A percentile compares a stretch with the other conserved stretches of the same genome.
phyloP scores from a whole-genome alignment of 1,139 yeast species.

The Geotrichum reessii region DNA sequence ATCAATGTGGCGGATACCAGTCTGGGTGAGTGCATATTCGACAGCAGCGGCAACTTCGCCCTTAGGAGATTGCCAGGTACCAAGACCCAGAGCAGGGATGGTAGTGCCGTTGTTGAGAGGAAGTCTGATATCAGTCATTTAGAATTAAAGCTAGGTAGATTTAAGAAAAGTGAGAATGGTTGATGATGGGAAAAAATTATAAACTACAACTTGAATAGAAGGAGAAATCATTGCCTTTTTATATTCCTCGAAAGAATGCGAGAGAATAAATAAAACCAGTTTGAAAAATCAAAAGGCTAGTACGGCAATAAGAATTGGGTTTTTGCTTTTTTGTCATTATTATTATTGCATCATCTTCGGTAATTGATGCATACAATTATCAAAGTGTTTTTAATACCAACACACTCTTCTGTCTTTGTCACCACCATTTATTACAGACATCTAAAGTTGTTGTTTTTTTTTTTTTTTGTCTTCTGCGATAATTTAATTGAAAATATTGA shows the following conservation, averaged over 20 bases:
- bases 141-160: neutral
- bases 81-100: slow-evolving; percentile 69
- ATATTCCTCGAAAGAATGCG: neutral
- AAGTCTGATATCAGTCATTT: slow-evolving; percentile 26
- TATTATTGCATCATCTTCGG: neutral
- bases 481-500: too few species aligned
- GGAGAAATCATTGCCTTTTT: neutral
- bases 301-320: neutral
- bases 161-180: neutral
- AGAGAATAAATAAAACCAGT: neutral
- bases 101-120: slow-evolving; percentile 54
- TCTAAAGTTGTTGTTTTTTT: too few species aligned
- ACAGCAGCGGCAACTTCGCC: slow-evolving; percentile 58
- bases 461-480: too few species aligned
- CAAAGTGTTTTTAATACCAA: too few species aligned
- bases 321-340: neutral
- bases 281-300: neutral
- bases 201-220: neutral
- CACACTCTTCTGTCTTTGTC: neutral
- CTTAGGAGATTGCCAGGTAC: slow-evolving; percentile 69
- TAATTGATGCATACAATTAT: too few species aligned
- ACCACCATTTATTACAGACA: too few species aligned
- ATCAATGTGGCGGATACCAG: slow-evolving; percentile 76
- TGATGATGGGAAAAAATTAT: neutral
- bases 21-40: slow-evolving; percentile 50